Evolutionary conservation across 768 basidiomycete genomes (phyloP).

Genomic region (Termitomyces sp.): DNA sequence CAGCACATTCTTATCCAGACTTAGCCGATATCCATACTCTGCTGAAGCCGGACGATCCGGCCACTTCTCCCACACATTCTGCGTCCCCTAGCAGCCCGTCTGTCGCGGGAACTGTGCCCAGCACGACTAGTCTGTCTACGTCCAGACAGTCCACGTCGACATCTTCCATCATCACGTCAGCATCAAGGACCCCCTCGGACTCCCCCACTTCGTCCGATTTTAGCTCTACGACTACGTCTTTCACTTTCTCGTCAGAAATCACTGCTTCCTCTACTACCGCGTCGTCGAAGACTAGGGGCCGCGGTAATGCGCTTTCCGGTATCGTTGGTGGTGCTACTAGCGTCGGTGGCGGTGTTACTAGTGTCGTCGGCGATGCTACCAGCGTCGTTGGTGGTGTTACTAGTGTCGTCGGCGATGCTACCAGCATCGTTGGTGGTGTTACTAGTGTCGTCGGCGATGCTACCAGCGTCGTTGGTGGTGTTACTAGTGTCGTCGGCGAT

Average conservation of each 20-base stretch:
- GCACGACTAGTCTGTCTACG: neutral
- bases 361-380: neutral
- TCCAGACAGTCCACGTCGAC: neutral
- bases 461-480: neutral
- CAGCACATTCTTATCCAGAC: neutral
- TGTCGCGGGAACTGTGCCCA: neutral
- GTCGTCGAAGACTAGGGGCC: neutral
- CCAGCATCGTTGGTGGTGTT: neutral
- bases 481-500: neutral
- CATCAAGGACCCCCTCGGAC: slow-evolving; percentile 9
- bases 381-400: neutral
- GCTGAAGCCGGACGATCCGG: neutral
- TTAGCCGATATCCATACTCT: neutral
- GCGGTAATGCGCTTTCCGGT: no score
- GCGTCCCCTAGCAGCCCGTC: neutral
- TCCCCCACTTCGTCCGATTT: neutral
- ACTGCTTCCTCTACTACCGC: neutral
- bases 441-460: neutral
- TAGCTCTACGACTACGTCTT: neutral
- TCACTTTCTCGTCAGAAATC: neutral
- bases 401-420: no score
- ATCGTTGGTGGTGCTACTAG: no score
- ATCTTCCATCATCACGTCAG: slow-evolving; percentile 9
- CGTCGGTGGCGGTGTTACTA: no score
- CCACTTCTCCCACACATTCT: neutral